Evolutionary conservation across 2,329 filamentous ascomycete genomes (phyloP).

Genomic region (Alternaria sp.): DNA sequence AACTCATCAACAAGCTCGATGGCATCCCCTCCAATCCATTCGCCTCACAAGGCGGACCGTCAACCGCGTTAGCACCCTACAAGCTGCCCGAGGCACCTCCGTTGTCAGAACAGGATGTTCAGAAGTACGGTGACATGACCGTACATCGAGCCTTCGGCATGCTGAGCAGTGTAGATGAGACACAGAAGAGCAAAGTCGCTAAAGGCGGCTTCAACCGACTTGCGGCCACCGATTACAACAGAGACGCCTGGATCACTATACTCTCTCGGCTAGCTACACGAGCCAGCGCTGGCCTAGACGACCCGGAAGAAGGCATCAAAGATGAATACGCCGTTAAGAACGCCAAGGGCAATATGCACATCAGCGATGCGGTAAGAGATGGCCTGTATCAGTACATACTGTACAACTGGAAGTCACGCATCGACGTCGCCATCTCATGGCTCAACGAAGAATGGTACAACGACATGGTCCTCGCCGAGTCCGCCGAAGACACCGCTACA

Average conservation of each 20-base stretch:
- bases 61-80: conserved; percentile 69
- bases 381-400: conserved; percentile 84
- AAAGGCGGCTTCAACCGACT: conserved; percentile 79
- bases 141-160: conserved; percentile 80
- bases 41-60: conserved; percentile 48
- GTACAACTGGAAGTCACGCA: conserved; percentile 87
- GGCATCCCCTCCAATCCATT: conserved; percentile 66
- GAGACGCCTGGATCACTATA: conserved; percentile 90
- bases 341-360: conserved; percentile 49
- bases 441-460: conserved; percentile 98
- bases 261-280: conserved; percentile 85
- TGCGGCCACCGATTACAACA: conserved; percentile 82
- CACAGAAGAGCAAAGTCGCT: conserved; percentile 56
- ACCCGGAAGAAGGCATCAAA: conserved; percentile 68
- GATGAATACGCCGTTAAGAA: conserved; percentile 56
- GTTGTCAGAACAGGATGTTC: conserved; percentile 73
- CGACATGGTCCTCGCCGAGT: conserved; percentile 67
- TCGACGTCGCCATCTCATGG: conserved; percentile 92
- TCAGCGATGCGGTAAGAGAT: conserved; percentile 77
- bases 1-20: conserved; percentile 79
- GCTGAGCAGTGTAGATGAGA: conserved; percentile 75
- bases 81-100: conserved; percentile 78
- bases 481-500: conserved; percentile 22
- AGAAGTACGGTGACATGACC: conserved; percentile 76
- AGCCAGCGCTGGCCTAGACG: conserved; percentile 73